phyloP scores from a whole-genome alignment of 305 asterid species.

The Solanum hybrid region DNA sequence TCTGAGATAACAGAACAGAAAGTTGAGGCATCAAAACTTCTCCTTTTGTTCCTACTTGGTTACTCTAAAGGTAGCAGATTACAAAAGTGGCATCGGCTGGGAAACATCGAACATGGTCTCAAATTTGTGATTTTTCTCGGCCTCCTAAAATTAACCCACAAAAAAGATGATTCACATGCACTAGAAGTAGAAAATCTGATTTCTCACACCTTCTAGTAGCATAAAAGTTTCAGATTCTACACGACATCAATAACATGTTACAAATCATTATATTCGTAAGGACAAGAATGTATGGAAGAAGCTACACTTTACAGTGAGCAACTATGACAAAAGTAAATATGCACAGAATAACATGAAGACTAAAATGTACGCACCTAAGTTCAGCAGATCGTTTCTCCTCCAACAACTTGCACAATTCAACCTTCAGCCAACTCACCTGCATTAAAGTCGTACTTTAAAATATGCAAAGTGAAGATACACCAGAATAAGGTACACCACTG shows the following conservation, averaged over 20 bases:
- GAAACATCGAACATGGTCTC: neutral
- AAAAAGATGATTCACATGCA: neutral
- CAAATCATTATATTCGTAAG: neutral
- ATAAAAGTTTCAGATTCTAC: neutral
- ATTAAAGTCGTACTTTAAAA: conserved; percentile 10
- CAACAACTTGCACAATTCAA: conserved; percentile 83
- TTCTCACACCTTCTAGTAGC: neutral
- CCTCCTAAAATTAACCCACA: neutral
- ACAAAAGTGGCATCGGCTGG: neutral
- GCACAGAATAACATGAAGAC: neutral
- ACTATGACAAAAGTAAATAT: neutral
- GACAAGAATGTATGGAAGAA: neutral
- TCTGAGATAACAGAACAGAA: neutral
- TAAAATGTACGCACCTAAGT: conserved; percentile 48
- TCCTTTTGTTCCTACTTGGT: neutral
- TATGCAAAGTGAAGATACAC: neutral
- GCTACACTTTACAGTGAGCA: neutral
- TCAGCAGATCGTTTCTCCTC: conserved; percentile 90
- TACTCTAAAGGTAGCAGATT: neutral
- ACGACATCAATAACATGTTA: neutral
- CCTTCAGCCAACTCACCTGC: conserved; percentile 90
- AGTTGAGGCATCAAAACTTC: neutral
- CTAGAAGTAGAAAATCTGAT: neutral
- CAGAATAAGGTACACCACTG: neutral
- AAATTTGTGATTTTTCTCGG: neutral